Evolutionary conservation across 768 basidiomycete genomes (phyloP).

Genomic region (Tephrocybe sp.): DNA sequence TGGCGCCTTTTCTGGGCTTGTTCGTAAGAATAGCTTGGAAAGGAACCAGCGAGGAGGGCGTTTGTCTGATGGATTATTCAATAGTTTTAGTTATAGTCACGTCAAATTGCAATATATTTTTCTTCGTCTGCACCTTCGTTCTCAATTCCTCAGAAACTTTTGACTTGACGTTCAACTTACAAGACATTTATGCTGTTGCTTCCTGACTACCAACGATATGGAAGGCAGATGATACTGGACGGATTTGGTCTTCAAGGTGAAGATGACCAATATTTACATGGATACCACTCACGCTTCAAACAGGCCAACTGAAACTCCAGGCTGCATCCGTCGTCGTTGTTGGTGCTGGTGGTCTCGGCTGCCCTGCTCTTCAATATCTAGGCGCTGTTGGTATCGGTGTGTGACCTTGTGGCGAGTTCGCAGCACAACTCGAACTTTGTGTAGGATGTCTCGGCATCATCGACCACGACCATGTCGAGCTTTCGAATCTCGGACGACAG

Average conservation of each 20-base stretch:
- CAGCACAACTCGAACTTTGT: neutral
- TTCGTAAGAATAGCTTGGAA: constrained; percentile 25
- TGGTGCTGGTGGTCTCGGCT: constrained; percentile 95
- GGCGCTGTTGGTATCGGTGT: constrained; percentile 89
- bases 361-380: constrained; percentile 93
- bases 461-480: constrained; percentile 20
- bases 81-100: neutral
- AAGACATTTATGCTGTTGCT: constrained; percentile 34
- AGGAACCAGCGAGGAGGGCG: constrained; percentile 46
- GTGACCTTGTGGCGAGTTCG: constrained; percentile 20
- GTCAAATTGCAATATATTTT: neutral
- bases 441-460: constrained; percentile 17
- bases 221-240: constrained; percentile 93
- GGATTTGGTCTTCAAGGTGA: constrained; percentile 84
- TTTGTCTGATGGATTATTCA: constrained; percentile 51
- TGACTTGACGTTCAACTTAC: neutral
- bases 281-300: constrained; percentile 44
- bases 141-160: neutral
- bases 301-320: constrained; percentile 54
- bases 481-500: constrained; percentile 50
- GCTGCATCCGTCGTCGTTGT: constrained; percentile 79
- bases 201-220: constrained; percentile 87
- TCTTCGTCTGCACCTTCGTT: neutral
- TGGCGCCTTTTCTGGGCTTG: constrained; percentile 29
- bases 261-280: neutral